Base-by-base conservation (phyloP, 169 alveolate species). In the Hammondia hammondi region DNA sequence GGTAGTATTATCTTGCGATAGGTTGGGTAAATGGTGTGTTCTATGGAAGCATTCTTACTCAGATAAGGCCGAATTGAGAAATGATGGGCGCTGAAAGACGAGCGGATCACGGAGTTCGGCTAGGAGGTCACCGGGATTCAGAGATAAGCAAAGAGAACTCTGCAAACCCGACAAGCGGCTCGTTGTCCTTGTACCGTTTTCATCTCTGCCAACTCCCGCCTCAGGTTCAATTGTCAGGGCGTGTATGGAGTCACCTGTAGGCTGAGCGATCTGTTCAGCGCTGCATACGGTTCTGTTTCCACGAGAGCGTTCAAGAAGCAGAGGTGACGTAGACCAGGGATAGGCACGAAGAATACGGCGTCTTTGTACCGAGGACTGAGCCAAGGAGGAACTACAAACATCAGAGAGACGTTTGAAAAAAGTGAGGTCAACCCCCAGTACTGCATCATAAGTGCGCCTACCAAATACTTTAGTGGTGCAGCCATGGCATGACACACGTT, bases 91-190 rank as follows among this genome's bases (percentile, higher is more conserved):
- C 84, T 72, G 84, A 72, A 72, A 72, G 39, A 72, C 84, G 10
- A 10, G 56, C 5, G 87, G 87, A 39, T 19, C 5, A 24, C 32
- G 48, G 32, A 77, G 19, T 32, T 77, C 87, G 29, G 87, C 46
- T 17, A 77, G 27, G 6, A 77, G 87, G 48, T 77, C 87, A 17
- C 39, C 7, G 7, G 87, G 87, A 77, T 39, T 24, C 87, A 77
- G 32, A 77, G 87, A 77, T 52, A 77, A 39, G 87, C 87, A 77
- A 77, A 77, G 56, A 24, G 56, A 32, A 46, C 32, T 77, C 56
- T 77, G 87, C 45, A 77, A 39, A 32, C 39, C 14, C 12, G 87
- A 77, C 45, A 77, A 17, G 27, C 12, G 87, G 48, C 32, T 19
- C 45, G 46, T 37, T 7, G 39, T 77, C 48, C 43, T 32, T 77